phyloP scores from a whole-genome alignment of 331 rosid genomes.

The Erythrophleum ivorense region DNA sequence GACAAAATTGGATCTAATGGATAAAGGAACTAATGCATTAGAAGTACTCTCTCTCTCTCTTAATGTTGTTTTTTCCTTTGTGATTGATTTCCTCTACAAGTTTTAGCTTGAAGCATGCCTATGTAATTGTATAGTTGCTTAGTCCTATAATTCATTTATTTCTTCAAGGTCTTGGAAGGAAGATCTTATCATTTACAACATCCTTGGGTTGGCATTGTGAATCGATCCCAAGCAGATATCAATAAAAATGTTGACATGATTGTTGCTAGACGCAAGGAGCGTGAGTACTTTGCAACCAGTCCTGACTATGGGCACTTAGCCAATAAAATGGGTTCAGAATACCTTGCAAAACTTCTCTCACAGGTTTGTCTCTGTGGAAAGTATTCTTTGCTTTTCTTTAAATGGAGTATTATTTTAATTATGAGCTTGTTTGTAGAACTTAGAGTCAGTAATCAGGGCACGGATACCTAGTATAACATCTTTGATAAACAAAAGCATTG shows the following conservation, averaged over 20 bases:
- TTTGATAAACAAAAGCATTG: constrained; percentile 86
- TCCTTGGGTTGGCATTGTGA: constrained; percentile 98
- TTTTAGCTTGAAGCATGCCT: constrained; percentile 10
- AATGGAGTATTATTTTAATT: constrained; percentile 37
- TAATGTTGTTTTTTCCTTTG: background rate
- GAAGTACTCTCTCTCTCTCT: constrained; percentile 62
- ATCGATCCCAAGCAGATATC: constrained; percentile 94
- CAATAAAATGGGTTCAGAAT: constrained; percentile 96
- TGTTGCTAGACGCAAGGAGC: constrained; percentile 86
- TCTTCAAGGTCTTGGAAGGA: constrained; percentile 86
- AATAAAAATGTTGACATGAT: constrained; percentile 93
- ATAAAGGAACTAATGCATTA: constrained; percentile 95
- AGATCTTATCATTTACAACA: constrained; percentile 86
- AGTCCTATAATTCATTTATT: constrained; percentile 33
- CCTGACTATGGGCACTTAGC: constrained; percentile 90
- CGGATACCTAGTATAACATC: constrained; percentile 88
- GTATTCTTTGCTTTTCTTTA: constrained; percentile 12
- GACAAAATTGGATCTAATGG: constrained; percentile 98
- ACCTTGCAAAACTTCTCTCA: constrained; percentile 94
- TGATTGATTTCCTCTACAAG: constrained; percentile 22
- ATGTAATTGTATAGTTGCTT: constrained; percentile 5
- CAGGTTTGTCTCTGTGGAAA: constrained; percentile 56
- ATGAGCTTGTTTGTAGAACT: constrained; percentile 62
- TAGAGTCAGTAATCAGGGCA: constrained; percentile 88
- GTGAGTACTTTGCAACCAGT: constrained; percentile 89